Evolutionary conservation across 164 flowering plant genomes (phyloP), one percentile per base, ranked within the genome.

Genomic region (Aristolochia fimbriata): DNA sequence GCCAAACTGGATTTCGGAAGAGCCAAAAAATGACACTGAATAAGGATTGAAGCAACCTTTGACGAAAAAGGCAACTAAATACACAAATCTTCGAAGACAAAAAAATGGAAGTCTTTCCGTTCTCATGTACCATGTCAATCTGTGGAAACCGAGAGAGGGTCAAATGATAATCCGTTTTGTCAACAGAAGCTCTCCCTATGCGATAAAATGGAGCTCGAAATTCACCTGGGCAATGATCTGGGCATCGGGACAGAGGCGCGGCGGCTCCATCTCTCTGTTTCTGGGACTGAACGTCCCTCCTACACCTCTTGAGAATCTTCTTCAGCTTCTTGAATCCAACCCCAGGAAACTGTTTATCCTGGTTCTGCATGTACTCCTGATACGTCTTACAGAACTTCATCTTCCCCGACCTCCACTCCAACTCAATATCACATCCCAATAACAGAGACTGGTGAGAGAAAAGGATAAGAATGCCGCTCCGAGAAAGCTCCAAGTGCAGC

Each of bases 321-420:
- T 92, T 92, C 22, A 85, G 79, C 17, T 80, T 78, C 77, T 87
- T 87, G 65, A 83, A 80, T 15, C 81, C 89, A 65, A 91, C 85
- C 22, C 72, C 81, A 51, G 96, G 96, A 9, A 86, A 62, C 45
- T 79, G 72, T 55, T 76, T 77, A 72, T 79, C 69, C 56, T 80
- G 87, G 14, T 67, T 75, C 64, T 77, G 73, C 97, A 88, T 85
- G 83, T 82, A 91, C 68, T 81, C 96, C 65, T 82, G 81, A 55
- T 91, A 91, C 55, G 68, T 88, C 81, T 88, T 91, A 70, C 94
- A 86, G 64, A 91, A 91, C 84, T 91, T 91, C 97, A 91, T 91
- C 55, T 70, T 49, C 19, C 21, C 55, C 51, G 51, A 48, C 20
- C 51, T 6, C 10, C 6, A 48, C 51, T 19, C 15, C 37, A 31